Evolutionary conservation across 306 rosid genomes (phyloP), one percentile per base, ranked within the genome.

Genomic region (Fagus sylvatica): DNA sequence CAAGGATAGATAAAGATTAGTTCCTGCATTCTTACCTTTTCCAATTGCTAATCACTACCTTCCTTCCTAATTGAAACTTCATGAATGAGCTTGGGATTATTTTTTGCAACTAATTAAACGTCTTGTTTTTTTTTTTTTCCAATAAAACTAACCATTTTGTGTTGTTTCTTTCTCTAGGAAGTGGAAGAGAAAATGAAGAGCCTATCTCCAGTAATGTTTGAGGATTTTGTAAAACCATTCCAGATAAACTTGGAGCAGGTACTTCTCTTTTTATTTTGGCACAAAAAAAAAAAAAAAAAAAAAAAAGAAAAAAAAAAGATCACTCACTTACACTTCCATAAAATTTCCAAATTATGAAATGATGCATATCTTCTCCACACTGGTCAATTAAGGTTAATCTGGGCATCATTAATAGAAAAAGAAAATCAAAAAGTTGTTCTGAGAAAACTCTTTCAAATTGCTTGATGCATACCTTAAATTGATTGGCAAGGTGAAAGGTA

Each of bases 221-320:
- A 95, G 84, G 97, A 95, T 83, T 93, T 87, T 72, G 90, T 88
- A 71, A 79, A 79, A 84, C 97, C 98, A 53, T 89, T 86, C 92
- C 98, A 91, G 77, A 88, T 92, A 74, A 83, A 92, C 79, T 68
- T 83, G 81, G 98, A 89, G 33, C 81, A 86, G 97, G 98, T 92
- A 89, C 78, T 69, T 83, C 78, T 55, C 56, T 74, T 69, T 30
- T 68, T 60, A 48, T 57, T 36, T 19, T 67, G 12, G 37, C 6
- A 69, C 7, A 59, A 54, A 7, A 3, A 28, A 4, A 10, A 57
- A 22, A 19, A 8, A 1, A 22, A 56, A 7, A 3, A 28, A 4
- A 10, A 57, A 22, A 19, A 8, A 1, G 7, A 56, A 56, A 0
- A 3, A 19, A 56, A 56, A 19, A 7, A 19, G 3, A 32, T 2